Conservation (phyloP, 2,329 filamentous ascomycete species). For the Neobulgaria alba region DNA sequence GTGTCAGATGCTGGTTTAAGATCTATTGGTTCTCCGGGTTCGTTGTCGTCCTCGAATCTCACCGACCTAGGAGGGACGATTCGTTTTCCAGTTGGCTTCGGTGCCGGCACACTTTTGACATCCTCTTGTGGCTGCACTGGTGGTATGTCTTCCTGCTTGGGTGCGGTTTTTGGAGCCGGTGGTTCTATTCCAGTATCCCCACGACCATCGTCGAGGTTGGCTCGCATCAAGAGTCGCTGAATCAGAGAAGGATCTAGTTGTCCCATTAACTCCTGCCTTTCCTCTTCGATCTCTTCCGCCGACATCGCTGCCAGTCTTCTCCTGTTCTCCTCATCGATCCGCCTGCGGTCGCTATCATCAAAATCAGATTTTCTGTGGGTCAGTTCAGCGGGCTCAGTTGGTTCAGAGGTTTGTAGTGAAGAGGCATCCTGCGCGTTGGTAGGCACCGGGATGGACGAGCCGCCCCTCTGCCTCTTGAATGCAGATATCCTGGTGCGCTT, state of each 20-base stretch:
- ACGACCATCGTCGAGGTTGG: conserved; percentile 27
- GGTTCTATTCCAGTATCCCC: conserved; percentile 26
- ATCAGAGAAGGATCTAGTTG: conserved; percentile 68
- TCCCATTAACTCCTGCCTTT: conserved; percentile 72
- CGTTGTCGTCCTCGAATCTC: conserved; percentile 29
- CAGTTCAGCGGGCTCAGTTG: conserved; percentile 15
- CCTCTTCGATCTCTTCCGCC: conserved; percentile 68
- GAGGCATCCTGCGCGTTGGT: conserved; percentile 15
- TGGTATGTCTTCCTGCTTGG: not conserved
- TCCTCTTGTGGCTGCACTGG: not conserved
- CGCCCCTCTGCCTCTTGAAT: conserved; percentile 62
- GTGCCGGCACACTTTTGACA: conserved; percentile 14
- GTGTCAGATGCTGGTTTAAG: conserved; percentile 20
- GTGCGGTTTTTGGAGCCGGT: not conserved
- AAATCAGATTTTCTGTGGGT: conserved; percentile 21
- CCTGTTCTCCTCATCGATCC: conserved; percentile 78
- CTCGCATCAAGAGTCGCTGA: conserved; percentile 54
- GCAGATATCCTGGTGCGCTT: conserved; percentile 64
- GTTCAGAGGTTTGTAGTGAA: conserved; percentile 10
- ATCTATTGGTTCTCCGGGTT: conserved; percentile 35
- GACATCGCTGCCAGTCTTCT: conserved; percentile 71
- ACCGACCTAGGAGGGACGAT: conserved; percentile 35
- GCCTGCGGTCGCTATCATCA: conserved; percentile 51
- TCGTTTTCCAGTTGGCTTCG: conserved; percentile 18
- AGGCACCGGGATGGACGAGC: conserved; percentile 4